A percentile compares a stretch with the other conserved stretches of the same genome.
phyloP scores from a whole-genome alignment of 257 asterid genomes.

The Thymus mandschuricus region DNA sequence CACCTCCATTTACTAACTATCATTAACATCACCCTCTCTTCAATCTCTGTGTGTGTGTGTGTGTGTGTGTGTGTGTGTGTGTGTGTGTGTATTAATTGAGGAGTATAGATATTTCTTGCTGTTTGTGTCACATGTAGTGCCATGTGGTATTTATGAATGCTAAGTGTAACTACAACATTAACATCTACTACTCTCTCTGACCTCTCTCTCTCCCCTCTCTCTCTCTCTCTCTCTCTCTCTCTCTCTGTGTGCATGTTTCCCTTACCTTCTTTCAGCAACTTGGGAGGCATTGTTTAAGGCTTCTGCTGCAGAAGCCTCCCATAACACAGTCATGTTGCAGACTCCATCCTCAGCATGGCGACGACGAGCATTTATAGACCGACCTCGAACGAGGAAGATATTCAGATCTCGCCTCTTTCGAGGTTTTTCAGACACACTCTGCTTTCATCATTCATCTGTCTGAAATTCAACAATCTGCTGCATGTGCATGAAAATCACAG shows the following conservation, averaged over 20 bases:
- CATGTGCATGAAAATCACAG: not conserved
- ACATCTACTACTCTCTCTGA: constrained; percentile 30
- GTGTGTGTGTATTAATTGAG: constrained; percentile 24
- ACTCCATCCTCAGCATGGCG: constrained; percentile 20
- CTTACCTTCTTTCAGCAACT: not conserved
- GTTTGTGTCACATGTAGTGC: constrained; percentile 36
- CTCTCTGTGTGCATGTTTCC: not conserved
- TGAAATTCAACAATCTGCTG: not conserved
- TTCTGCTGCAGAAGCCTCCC: constrained; percentile 27
- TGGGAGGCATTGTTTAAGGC: not conserved
- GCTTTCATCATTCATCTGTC: not conserved
- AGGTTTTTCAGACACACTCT: not conserved
- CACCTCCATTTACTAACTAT: not conserved
- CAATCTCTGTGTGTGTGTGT: not conserved
- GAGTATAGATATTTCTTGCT: constrained; percentile 9
- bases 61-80: constrained; percentile 5
- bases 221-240: not conserved
- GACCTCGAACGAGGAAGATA: not conserved
- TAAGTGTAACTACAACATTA: constrained; percentile 26
- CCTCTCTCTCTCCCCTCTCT: not conserved
- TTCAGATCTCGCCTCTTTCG: not conserved
- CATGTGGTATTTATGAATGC: constrained; percentile 39
- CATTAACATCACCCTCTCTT: not conserved
- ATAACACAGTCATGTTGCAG: constrained; percentile 35
- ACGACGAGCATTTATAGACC: constrained; percentile 21